Base-by-base conservation (phyloP, 2,329 filamentous ascomycete genomes). In the Fusarium paranaense region DNA sequence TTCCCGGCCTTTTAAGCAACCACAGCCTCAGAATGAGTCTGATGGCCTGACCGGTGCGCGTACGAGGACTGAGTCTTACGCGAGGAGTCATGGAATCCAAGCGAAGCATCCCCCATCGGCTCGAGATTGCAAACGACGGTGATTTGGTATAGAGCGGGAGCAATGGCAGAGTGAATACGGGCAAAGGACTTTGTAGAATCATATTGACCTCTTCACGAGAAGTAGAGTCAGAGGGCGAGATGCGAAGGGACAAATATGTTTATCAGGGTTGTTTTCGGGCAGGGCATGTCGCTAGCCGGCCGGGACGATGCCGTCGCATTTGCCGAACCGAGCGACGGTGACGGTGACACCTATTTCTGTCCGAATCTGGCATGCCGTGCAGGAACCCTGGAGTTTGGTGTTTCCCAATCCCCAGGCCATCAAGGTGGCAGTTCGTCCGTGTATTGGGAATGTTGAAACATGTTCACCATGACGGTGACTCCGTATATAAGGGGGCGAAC, bases 241-340 rank as follows among this genome's bases (percentile, higher is more conserved):
- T 2, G 11, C 54, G 20, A 64, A 64, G n/a, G 56, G 16, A 22
- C 27, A 54, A 33, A 30, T 30, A 45, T n/a, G 67, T 47, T 75
- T 75, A 75, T 75, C 72, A 75, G 57, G 73, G 64, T 75, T 63
- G 16, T 52, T 52, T 25, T 52, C 18, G 45, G 45, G 45, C 16
- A 27, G n/a, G 8, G 14, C 20, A 50, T 73, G 64, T 73, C 25
- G 61, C 59, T 68, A 70, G 65, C 72, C 64, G 70, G 54, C 45
- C 58, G 61, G 66, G 62, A 62, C 60, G 57, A 64, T 64, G 67
- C 56, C 37, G 62, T 64, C 42, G 58, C 54, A 66, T 61, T 73
- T 66, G 42, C 70, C 70, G 70, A 75, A 67, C 73, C 67, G 58
- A 52, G 47, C 47, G 47, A 42, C 63, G 57, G 30, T 22, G 37